Evolutionary conservation across 2,329 filamentous ascomycete species (phyloP), one percentile per base, ranked within the genome.

Genomic region (Fusarium multiceps): DNA sequence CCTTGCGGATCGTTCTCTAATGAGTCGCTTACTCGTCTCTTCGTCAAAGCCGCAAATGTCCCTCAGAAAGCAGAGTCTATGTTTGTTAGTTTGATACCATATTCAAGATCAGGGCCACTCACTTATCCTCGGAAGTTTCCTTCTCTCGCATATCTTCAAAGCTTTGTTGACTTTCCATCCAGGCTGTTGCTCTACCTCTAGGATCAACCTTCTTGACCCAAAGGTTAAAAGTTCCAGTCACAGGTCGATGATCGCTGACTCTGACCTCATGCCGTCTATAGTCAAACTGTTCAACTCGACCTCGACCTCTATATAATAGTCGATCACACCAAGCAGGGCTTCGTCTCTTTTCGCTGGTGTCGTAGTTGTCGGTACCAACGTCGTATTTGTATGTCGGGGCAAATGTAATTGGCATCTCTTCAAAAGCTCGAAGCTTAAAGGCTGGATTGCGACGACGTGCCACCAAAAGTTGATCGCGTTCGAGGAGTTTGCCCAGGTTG

Each of bases 321-420:
- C 96, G 89, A 82, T 99, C 96, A 78, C 96, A 99, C 96, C 96
- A 99, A 2, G 96, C 96, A 0, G 96, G 96, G 23, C 93, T 92
- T 51, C 96, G 89, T 79, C 93, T 93, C 85, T 99, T 99, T 80
- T 99, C 96, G 74, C 92, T 95, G 1, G 92, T 92, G 78, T 99
- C 96, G 79, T 98, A 99, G 9, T 89, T 92, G 77, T 98, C 95
- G 0, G 93, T 97, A 18, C 94, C 94, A 1, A 98, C 93, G 74
- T 99, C 96, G 79, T 99, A 99, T 79, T 99, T 99, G 85, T 99
- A 99, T 0, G 96, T 99, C 1, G 96, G 96, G 10, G 93, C 91
- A 78, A 99, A 99, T 0, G 89, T 91, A 75, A 99, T 98, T 1
- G 92, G 92, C 58, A 91, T 86, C 80, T 99, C 96, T n/a, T 91